Percentiles rank a stretch among this genome's conserved stretches.
These are phyloP conservation scores for Pichia kluyveri DNA, from an alignment of 805 yeast species.

Conservation along the genomic window DNA sequence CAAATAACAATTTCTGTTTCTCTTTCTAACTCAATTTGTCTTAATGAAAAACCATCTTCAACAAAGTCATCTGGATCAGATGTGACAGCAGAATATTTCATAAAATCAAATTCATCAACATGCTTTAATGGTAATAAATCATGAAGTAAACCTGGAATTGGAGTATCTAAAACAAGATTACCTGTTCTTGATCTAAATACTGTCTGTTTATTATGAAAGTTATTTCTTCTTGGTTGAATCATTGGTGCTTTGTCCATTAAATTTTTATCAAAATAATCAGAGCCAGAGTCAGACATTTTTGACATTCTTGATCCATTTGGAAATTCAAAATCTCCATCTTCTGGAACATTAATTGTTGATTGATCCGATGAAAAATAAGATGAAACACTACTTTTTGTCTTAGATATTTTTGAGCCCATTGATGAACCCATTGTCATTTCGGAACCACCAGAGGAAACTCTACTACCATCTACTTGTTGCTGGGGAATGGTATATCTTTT, in stretches of 20 bases:
- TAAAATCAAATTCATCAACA: slow-evolving; percentile 86
- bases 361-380: slow-evolving; percentile 17
- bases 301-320: slow-evolving; percentile 1
- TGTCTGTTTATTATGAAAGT: slow-evolving; percentile 33
- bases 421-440: slow-evolving; percentile 9
- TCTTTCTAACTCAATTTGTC: slow-evolving; percentile 80
- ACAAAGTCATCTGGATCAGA: slow-evolving; percentile 83
- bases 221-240: slow-evolving; percentile 30
- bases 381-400: slow-evolving; percentile 9
- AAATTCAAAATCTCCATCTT: slow-evolving; percentile 13
- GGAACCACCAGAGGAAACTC: slow-evolving; percentile 16
- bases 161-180: slow-evolving; percentile 83
- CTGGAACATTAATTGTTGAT: slow-evolving; percentile 11
- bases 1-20: slow-evolving; percentile 90
- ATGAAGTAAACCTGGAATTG: slow-evolving; percentile 82
- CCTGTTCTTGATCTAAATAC: slow-evolving; percentile 72
- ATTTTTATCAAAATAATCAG: slow-evolving; percentile 8
- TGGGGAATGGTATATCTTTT: slow-evolving; percentile 5
- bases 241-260: slow-evolving; percentile 13
- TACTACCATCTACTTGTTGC: slow-evolving; percentile 11
- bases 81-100: slow-evolving; percentile 97
- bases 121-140: slow-evolving; percentile 81
- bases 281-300: slow-evolving; percentile 1
- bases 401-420: slow-evolving; percentile 10
- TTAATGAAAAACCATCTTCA: slow-evolving; percentile 69